These are phyloP conservation scores for Areca catechu DNA, from an alignment of 176 grass and related monocot genomes.

Conservation along the genomic window DNA sequence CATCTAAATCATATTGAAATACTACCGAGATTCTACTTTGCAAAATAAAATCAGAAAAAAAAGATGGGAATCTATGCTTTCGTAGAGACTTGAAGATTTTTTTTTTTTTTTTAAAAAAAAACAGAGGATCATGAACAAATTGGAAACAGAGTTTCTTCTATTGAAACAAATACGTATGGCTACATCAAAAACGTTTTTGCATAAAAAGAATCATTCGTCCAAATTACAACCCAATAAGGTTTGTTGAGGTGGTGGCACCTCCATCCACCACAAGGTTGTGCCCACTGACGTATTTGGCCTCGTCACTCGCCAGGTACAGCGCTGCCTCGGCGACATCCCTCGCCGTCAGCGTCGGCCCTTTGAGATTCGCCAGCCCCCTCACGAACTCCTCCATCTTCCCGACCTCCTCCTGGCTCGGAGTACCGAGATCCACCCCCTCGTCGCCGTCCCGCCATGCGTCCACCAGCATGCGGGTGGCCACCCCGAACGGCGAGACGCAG, in stretches of 20 bases:
- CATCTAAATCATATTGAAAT: no score
- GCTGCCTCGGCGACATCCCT: slow-evolving; percentile 37
- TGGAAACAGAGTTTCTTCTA: no score
- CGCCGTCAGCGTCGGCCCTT: slow-evolving; percentile 22
- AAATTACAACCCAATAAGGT: slow-evolving; percentile 20
- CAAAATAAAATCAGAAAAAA: no score
- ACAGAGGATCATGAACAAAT: no score
- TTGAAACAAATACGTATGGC: no score
- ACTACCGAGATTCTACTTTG: no score
- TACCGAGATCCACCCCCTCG: slow-evolving; percentile 8
- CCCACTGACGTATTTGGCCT: slow-evolving; percentile 34
- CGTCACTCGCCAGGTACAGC: slow-evolving; percentile 42
- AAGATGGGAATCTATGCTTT: no score
- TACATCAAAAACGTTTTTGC: no score
- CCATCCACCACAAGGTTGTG: slow-evolving; percentile 58
- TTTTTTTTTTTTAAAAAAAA: no score
- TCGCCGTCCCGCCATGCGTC: slow-evolving; percentile 58
- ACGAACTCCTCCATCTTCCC: slow-evolving; percentile 26
- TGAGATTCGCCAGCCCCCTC: slow-evolving; percentile 21
- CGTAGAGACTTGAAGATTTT: no score
- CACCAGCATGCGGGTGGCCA: slow-evolving; percentile 91
- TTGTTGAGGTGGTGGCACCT: slow-evolving; percentile 29
- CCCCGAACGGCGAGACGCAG: slow-evolving; percentile 95
- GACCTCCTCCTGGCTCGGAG: slow-evolving; percentile 25
- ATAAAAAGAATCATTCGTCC: neutral